Evolutionary conservation across 768 basidiomycete genomes (phyloP).

Genomic region (Naganishia vaughanmartiniae): DNA sequence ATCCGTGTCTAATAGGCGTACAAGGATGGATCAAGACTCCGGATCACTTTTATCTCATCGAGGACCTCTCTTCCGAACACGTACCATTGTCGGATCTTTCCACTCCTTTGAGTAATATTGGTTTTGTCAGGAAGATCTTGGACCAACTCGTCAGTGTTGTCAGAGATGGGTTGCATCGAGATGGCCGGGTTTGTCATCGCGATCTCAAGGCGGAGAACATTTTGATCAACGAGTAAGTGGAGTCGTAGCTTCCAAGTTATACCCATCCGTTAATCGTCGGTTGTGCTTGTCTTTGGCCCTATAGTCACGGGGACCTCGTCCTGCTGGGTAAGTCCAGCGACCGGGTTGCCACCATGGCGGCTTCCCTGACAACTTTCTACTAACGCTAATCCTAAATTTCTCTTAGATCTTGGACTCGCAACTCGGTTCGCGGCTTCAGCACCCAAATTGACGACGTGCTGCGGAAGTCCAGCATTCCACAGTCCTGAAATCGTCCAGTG

Average conservation of each 20-base stretch:
- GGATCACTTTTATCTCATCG: conserved; percentile 55
- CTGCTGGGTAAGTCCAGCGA: conserved; percentile 47
- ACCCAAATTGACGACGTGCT: conserved; percentile 55
- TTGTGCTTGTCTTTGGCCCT: conserved; percentile 22
- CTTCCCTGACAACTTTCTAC: neutral
- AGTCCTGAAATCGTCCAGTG: conserved; percentile 54
- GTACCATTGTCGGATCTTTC: conserved; percentile 20
- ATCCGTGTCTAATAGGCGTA: conserved; percentile 55
- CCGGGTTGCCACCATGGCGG: too few relatives aligned
- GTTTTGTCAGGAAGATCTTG: conserved; percentile 45
- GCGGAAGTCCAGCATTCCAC: conserved; percentile 53
- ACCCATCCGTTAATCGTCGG: conserved; percentile 42
- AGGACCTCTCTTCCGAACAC: conserved; percentile 19
- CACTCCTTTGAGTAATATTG: neutral
- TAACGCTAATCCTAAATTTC: neutral
- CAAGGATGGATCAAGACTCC: conserved; percentile 54
- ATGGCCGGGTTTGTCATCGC: conserved; percentile 48
- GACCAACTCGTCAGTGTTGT: conserved; percentile 45
- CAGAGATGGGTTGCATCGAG: conserved; percentile 34
- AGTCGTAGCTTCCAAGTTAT: neutral
- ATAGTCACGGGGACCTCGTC: conserved; percentile 49
- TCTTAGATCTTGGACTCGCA: conserved; percentile 54
- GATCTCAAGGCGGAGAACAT: conserved; percentile 53
- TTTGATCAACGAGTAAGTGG: conserved; percentile 35
- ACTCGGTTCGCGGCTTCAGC: conserved; percentile 53